Evolutionary conservation across 768 basidiomycete species (phyloP).

Genomic region (Suillus tomentosus): DNA sequence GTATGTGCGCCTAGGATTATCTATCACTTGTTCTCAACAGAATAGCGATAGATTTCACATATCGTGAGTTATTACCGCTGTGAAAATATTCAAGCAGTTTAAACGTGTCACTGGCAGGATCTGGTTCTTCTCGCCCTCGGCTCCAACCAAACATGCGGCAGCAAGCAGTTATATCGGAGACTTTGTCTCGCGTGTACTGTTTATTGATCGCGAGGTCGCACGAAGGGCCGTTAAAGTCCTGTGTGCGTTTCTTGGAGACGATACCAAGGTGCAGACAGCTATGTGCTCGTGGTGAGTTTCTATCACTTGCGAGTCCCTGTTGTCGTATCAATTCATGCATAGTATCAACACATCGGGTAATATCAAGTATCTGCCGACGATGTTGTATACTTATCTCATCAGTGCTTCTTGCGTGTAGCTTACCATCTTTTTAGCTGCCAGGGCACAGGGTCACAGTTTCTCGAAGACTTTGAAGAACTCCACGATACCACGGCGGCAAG

Average conservation of each 20-base stretch:
- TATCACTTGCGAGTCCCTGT: no score
- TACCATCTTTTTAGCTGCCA: no score
- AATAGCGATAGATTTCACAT: slow-evolving; percentile 83
- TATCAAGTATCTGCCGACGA: no score
- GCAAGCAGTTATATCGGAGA: slow-evolving; percentile 93
- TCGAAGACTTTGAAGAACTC: no score
- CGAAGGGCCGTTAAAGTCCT: slow-evolving; percentile 75
- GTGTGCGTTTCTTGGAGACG: slow-evolving; percentile 72
- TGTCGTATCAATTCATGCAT: no score
- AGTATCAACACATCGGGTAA: no score
- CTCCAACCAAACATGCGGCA: slow-evolving; percentile 73
- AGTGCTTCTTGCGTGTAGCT: no score
- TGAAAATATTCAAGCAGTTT: slow-evolving; percentile 7
- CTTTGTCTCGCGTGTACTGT: slow-evolving; percentile 87
- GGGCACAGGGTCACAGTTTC: no score
- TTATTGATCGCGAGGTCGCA: slow-evolving; percentile 74
- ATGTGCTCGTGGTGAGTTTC: no score
- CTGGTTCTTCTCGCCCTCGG: slow-evolving; percentile 64
- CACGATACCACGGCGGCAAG: no score
- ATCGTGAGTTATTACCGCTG: slow-evolving; percentile 60
- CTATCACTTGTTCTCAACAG: slow-evolving; percentile 80
- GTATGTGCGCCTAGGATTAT: slow-evolving; percentile 91
- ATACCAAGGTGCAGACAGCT: no score
- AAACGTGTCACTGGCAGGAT: slow-evolving; percentile 50
- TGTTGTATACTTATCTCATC: no score